A percentile compares a stretch with the other conserved stretches of the same genome.
phyloP scores from a whole-genome alignment of 106 monocot species.

The Dendrobium catenatum region DNA sequence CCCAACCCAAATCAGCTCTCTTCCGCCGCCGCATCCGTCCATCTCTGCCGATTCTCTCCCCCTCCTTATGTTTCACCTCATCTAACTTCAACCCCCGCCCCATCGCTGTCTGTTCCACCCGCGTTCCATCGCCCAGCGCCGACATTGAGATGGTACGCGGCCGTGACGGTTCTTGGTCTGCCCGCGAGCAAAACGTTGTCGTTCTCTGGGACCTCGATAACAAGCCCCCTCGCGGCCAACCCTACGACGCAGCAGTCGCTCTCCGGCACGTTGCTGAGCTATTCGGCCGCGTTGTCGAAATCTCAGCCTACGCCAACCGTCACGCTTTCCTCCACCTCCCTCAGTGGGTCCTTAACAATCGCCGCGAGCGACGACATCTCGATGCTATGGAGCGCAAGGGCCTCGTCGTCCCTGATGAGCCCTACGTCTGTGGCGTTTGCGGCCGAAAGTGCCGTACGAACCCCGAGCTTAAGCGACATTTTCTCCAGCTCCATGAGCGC shows the following conservation, averaged over 20 bases:
- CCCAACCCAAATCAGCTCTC: constrained; percentile 2
- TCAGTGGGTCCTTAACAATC: constrained; percentile 55
- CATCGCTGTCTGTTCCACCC: neutral
- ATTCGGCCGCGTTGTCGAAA: constrained; percentile 61
- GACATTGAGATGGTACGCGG: constrained; percentile 71
- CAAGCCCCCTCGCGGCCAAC: constrained; percentile 89
- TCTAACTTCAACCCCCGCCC: neutral
- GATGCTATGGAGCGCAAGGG: constrained; percentile 64
- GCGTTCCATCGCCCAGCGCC: constrained; percentile 13
- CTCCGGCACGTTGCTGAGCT: constrained; percentile 53
- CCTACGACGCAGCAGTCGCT: constrained; percentile 60
- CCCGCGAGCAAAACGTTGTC: constrained; percentile 44
- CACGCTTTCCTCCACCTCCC: constrained; percentile 95
- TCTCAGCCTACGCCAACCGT: constrained; percentile 92
- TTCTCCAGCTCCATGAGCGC: constrained; percentile 81
- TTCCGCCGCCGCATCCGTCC: constrained; percentile 3
- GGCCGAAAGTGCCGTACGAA: constrained; percentile 71
- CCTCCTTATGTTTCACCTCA: neutral
- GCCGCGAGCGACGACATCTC: constrained; percentile 45
- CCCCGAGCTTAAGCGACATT: constrained; percentile 75
- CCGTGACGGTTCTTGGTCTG: constrained; percentile 51
- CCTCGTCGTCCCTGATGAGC: constrained; percentile 31
- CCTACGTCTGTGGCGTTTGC: constrained; percentile 78
- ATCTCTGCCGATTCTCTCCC: neutral
- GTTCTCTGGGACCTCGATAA: constrained; percentile 99